Base-by-base conservation (phyloP, 768 basidiomycete genomes). In the Rhodotorula diobovata region DNA sequence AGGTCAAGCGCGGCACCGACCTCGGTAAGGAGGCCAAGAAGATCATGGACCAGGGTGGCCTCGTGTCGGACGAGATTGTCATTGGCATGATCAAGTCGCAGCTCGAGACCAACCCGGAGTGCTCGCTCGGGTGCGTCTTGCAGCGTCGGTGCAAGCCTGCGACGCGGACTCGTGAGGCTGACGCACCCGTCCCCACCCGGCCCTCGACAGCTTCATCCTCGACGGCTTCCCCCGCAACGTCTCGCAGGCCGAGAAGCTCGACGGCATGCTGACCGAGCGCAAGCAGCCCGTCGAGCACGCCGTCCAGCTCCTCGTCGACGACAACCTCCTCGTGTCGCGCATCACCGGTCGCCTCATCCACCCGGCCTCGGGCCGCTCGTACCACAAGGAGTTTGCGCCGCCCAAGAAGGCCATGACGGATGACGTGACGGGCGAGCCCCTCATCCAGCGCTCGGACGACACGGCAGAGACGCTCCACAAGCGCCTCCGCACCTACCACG, bases 161-260 rank as follows among this genome's bases (percentile, higher is more conserved):
- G 25, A 18, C 61, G 12, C 37, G 28, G 41, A 51, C 21, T 7
- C 39, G 12, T 18, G 41, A 43, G 41, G 14, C 41, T 9, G 41
- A 14, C 41, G 41, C n/a, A 43, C 41, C 41, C 18, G 41, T 14
- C 41, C 41, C 43, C 30, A 21, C 4, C n/a, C 28, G 5, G 32
- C 15, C 16, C 12, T 25, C 35, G 11, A 18, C 76, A 98, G 95
- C 48, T 99, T 99, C 81, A 96, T 99, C 67, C 85, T 99, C 61
- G 96, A 99, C 78, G 96, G 96, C n/a, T 99, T 99, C 87, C 96
- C 96, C 53, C 89, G 96, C 54, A 98, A 95, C 9, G 91, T 98
- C 46, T 88, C 90, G 18, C 96, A 99, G 78, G 96, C 96, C 6
- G 86, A 94, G 82, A 98, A 96, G 82, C 88, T 99, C 65, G 95